Evolutionary conservation across 2,329 filamentous ascomycete species (phyloP).

Genomic region (Nemania sp.): DNA sequence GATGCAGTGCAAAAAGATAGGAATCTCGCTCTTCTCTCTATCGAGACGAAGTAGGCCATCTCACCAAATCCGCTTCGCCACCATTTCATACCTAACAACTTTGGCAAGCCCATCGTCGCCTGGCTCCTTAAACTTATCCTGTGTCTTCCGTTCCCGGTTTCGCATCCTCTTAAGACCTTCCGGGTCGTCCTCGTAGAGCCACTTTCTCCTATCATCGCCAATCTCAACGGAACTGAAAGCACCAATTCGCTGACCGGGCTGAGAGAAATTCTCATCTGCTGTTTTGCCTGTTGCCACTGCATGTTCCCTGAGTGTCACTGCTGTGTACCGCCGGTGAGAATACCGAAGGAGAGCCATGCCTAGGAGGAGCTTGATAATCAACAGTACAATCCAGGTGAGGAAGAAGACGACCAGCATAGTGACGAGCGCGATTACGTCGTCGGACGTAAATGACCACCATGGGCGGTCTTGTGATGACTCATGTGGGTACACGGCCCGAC

Average conservation of each 20-base stretch:
- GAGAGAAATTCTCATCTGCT: constrained; percentile 62
- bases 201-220: constrained; percentile 80
- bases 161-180: constrained; percentile 66
- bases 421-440: constrained; percentile 72
- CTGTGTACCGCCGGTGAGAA: constrained; percentile 74
- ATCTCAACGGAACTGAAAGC: constrained; percentile 87
- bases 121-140: constrained; percentile 58
- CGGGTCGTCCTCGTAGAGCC: constrained; percentile 84
- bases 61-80: constrained; percentile 94
- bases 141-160: constrained; percentile 65
- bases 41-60: background rate
- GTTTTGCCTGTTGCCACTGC: constrained; percentile 49
- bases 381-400: constrained; percentile 78
- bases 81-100: constrained; percentile 85
- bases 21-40: background rate
- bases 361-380: constrained; percentile 82
- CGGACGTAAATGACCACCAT: constrained; percentile 64
- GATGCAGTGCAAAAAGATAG: background rate
- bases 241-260: constrained; percentile 74
- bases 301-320: constrained; percentile 74
- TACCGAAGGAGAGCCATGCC: constrained; percentile 86
- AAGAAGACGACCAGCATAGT: constrained; percentile 90
- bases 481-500: constrained; percentile 66
- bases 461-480: constrained; percentile 44
- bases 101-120: constrained; percentile 59